A percentile compares a stretch with the other conserved stretches of the same genome.
Conservation (phyloP, 2,329 filamentous ascomycete genomes). For the Epicoccum nigrum region DNA sequence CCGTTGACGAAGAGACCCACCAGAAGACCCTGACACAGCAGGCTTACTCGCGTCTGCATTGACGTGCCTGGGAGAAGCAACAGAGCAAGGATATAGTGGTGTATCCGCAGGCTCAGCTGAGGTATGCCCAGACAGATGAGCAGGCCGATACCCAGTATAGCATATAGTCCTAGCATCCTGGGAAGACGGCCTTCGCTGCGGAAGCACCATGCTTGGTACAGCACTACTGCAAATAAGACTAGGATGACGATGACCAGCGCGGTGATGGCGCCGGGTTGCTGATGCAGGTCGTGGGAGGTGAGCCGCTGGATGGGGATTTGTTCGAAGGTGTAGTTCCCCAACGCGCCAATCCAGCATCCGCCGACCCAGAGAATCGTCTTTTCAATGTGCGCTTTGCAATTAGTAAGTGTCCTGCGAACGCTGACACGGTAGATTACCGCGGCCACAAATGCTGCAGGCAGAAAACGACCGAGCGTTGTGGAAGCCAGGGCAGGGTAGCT, state of each 20-base stretch:
- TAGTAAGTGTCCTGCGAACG: slow-evolving; percentile 34
- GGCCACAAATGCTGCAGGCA: slow-evolving; percentile 42
- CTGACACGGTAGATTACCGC: slow-evolving; percentile 39
- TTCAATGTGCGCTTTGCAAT: slow-evolving; percentile 43
- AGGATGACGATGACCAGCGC: slow-evolving; percentile 44
- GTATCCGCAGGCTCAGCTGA: slow-evolving; percentile 84
- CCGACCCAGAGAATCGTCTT: slow-evolving; percentile 48
- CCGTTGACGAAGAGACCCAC: slow-evolving; percentile 94
- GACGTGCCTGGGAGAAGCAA: slow-evolving; percentile 86
- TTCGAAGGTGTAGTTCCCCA: slow-evolving; percentile 43
- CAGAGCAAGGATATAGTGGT: slow-evolving; percentile 91
- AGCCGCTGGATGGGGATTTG: slow-evolving; percentile 45
- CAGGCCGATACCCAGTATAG: slow-evolving; percentile 77
- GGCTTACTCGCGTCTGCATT: slow-evolving; percentile 81
- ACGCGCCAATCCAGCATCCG: slow-evolving; percentile 43
- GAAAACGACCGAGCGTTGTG: slow-evolving; percentile 38
- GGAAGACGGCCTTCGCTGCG: slow-evolving; percentile 59
- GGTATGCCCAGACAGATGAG: slow-evolving; percentile 75
- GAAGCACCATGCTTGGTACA: slow-evolving; percentile 45
- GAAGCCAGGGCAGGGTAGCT: slow-evolving; percentile 42
- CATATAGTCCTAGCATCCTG: slow-evolving; percentile 78
- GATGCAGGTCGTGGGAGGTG: slow-evolving; percentile 44
- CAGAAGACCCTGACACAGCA: slow-evolving; percentile 89
- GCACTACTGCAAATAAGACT: slow-evolving; percentile 31
- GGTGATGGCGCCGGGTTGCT: slow-evolving; percentile 47